phyloP scores from a whole-genome alignment of 1,284 basidiomycete genomes.

The Puccinia horiana region DNA sequence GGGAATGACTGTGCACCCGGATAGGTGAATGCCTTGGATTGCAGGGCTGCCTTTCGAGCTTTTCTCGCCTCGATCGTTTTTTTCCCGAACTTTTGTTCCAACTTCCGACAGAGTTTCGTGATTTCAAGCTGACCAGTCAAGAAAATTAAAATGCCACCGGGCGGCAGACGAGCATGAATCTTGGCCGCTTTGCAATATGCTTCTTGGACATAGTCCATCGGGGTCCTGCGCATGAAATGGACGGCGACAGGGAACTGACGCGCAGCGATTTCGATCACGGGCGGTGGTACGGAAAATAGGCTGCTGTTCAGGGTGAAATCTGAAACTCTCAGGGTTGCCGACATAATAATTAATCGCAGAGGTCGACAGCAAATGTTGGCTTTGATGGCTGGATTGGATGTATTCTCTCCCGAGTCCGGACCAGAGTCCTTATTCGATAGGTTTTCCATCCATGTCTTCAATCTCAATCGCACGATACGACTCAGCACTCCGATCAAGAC shows the following conservation, averaged over 20 bases:
- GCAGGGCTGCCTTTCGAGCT: slow-evolving; percentile 56
- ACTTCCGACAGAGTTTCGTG: slow-evolving; percentile 67
- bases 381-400: not conserved
- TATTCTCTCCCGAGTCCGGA: not conserved
- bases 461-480: slow-evolving; percentile 82
- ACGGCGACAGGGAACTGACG: slow-evolving; percentile 93
- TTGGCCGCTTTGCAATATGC: slow-evolving; percentile 85
- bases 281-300: slow-evolving; percentile 80
- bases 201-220: slow-evolving; percentile 83
- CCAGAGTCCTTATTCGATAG: slow-evolving; percentile 43
- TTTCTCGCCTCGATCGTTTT: slow-evolving; percentile 67
- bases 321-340: slow-evolving; percentile 87
- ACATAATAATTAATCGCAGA: slow-evolving; percentile 94
- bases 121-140: slow-evolving; percentile 79
- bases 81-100: slow-evolving; percentile 76
- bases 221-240: slow-evolving; percentile 86
- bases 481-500: slow-evolving; percentile 94
- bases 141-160: slow-evolving; percentile 73
- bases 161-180: slow-evolving; percentile 71
- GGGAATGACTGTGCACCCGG: slow-evolving; percentile 1
- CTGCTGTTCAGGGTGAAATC: slow-evolving; percentile 87
- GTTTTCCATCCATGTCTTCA: slow-evolving; percentile 79
- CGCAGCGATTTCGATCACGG: slow-evolving; percentile 82
- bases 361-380: slow-evolving; percentile 63
- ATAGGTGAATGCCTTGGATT: slow-evolving; percentile 51